Conservation (phyloP, 2,329 filamentous ascomycete genomes). For the Rhinocladiella mackenziei region DNA sequence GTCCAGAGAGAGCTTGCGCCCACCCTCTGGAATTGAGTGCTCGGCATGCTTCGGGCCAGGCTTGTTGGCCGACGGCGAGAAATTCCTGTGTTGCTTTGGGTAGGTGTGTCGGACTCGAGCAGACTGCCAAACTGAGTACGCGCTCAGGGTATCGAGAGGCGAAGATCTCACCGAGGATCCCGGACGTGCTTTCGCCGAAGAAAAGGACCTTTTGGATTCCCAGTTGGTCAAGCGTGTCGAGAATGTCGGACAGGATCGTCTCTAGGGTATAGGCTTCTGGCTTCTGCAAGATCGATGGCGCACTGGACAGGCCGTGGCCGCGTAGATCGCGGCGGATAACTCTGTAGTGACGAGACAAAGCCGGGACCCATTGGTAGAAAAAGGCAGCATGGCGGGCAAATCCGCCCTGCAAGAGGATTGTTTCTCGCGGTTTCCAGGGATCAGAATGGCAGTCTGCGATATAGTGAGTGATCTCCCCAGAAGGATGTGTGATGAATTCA, state of each 20-base stretch:
- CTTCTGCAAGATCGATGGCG: conserved; percentile 7
- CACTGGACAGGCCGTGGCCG: conserved; percentile 16
- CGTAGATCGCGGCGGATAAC: conserved; percentile 18
- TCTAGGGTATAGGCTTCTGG: conserved; percentile 5
- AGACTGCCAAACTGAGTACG: conserved; percentile 11
- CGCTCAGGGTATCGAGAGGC: conserved; percentile 12
- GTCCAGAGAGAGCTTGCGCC: conserved; percentile 5
- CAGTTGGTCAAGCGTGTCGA: conserved; percentile 18
- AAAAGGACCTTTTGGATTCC: conserved; percentile 15
- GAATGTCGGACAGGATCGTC: conserved; percentile 12
- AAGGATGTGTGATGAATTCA: conserved; percentile 11
- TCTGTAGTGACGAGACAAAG: conserved; percentile 8
- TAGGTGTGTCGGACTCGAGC: conserved; percentile 13
- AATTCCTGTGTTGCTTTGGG: conserved; percentile 5
- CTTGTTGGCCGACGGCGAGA: conserved; percentile 11
- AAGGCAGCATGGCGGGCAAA: conserved; percentile 18
- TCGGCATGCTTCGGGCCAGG: conserved; percentile 11
- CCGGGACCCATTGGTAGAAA: conserved; percentile 18
- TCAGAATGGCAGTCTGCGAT: conserved; percentile 15
- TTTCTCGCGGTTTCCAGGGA: conserved; percentile 11
- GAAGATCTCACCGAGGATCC: conserved; percentile 17
- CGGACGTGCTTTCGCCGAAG: conserved; percentile 16
- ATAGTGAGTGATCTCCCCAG: conserved; percentile 12
- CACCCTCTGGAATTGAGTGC: conserved; percentile 8
- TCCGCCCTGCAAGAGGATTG: conserved; percentile 15